Conservation (phyloP, 2,329 filamentous ascomycete species). For the Gyromitra esculenta region DNA sequence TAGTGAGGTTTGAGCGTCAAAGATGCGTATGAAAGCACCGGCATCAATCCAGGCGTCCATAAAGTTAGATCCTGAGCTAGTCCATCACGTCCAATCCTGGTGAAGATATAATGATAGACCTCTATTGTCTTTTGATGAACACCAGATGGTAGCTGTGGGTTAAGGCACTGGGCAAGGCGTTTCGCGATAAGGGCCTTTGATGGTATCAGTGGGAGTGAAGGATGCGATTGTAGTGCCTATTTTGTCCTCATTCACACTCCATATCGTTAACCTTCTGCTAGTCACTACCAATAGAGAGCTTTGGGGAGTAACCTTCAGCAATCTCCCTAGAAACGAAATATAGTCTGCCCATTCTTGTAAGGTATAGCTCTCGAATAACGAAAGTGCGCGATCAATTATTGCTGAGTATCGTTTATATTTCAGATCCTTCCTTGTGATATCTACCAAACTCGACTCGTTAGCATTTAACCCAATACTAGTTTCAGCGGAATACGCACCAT, state of each 20-base stretch:
- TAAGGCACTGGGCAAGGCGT: constrained; percentile 92
- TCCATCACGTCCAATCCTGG: constrained; percentile 80
- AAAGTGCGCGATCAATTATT: constrained; percentile 84
- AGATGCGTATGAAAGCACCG: constrained; percentile 92
- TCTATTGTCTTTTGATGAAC: constrained; percentile 98
- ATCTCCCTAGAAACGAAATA: constrained; percentile 90
- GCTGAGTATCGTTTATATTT: constrained; percentile 87
- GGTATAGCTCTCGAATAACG: constrained; percentile 83
- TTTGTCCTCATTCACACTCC: constrained; percentile 19
- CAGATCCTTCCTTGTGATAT: constrained; percentile 69
- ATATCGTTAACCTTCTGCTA: constrained; percentile 27
- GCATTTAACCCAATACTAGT: constrained; percentile 1
- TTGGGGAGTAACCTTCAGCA: constrained; percentile 75
- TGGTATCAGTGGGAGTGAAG: constrained; percentile 76
- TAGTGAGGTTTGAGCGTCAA: constrained; percentile 88
- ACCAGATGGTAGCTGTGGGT: constrained; percentile 89
- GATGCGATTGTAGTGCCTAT: constrained; percentile 87
- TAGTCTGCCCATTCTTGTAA: constrained; percentile 99
- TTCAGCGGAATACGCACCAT: constrained; percentile 38
- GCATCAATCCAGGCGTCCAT: constrained; percentile 87
- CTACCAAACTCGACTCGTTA: constrained; percentile 36
- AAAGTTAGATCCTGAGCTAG: constrained; percentile 83
- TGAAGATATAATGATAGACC: constrained; percentile 90
- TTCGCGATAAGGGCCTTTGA: constrained; percentile 85
- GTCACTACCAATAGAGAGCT: not conserved